Evolutionary conservation across 2,329 filamentous ascomycete genomes (phyloP), one percentile per base, ranked within the genome.

Genomic region (Aspergillus jensenii): DNA sequence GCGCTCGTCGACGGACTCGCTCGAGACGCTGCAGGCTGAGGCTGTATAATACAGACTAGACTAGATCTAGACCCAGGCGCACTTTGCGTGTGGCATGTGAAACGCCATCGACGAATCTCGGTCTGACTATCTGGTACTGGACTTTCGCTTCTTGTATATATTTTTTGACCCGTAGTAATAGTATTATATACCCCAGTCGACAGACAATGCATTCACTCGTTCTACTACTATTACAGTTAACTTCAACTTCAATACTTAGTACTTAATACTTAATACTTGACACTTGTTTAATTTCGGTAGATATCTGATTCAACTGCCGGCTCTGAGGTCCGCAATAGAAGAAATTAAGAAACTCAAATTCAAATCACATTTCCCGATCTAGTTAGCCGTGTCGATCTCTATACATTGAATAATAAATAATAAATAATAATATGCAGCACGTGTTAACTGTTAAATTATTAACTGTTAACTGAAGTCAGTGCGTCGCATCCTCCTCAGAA

Each of bases 401-500:
- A 39, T n/a, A 12, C 35, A 39, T 39, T 21, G 21, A 21, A 21
- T 21, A 21, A 21, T 21, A 21, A 19, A 21, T 21, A 21, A 21
- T 21, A 21, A 21, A 3, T 3, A 21, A 21, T 21, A 21, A 21
- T 21, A 4, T 21, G 21, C 3, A 21, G 21, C 21, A 21, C 21
- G 21, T 21, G 21, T 21, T 21, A 21, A 4, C 3, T 4, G 21
- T 21, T 19, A 19, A 3, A 3, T 19, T 21, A 3, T 21, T 21
- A 19, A 19, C 3, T 19, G 19, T 19, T 21, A 21, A 21, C 19
- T 21, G 19, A 17, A 11, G 17, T 60, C 35, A 68, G 43, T 71
- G 68, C 27, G 68, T 67, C 39, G 35, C 60, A 45, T 71, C 68
- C 35, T 69, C 67, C 25, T 55, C 62, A 27, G 65, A 62, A 25